Evolutionary conservation across 164 flowering plant species (phyloP).

Genomic region (Magnolia officinalis): DNA sequence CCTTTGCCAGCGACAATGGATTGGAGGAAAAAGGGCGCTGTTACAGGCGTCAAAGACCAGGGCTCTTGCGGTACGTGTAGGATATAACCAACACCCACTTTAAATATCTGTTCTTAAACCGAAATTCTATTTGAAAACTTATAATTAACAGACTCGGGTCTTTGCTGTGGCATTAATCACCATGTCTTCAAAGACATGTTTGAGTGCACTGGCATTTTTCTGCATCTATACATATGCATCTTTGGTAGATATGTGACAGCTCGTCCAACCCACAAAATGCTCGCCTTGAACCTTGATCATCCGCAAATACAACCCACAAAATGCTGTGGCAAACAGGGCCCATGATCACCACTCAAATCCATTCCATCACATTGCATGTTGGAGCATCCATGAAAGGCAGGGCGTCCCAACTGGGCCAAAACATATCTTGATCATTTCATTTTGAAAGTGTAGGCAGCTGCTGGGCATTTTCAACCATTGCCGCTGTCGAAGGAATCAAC

Average conservation of each 20-base stretch:
- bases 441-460: constrained; percentile 30
- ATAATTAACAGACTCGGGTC: not conserved
- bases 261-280: not conserved
- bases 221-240: not conserved
- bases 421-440: not conserved
- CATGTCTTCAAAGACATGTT: too few species aligned
- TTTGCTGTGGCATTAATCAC: not conserved
- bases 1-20: constrained; percentile 47
- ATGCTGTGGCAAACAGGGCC: too few species aligned
- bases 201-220: not conserved
- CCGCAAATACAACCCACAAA: too few species aligned
- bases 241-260: not conserved
- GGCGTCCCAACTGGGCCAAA: not conserved
- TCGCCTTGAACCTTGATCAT: not conserved
- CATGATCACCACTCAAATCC: not conserved
- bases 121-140: not conserved
- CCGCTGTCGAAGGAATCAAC: constrained; percentile 38
- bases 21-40: constrained; percentile 68
- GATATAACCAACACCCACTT: not conserved
- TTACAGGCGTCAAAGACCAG: constrained; percentile 62
- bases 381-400: not conserved
- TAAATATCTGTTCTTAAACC: not conserved
- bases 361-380: not conserved
- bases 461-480: constrained; percentile 43
- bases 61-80: constrained; percentile 56